Conservation (phyloP, 2,329 filamentous ascomycete genomes). For the Penicillium sp. region DNA sequence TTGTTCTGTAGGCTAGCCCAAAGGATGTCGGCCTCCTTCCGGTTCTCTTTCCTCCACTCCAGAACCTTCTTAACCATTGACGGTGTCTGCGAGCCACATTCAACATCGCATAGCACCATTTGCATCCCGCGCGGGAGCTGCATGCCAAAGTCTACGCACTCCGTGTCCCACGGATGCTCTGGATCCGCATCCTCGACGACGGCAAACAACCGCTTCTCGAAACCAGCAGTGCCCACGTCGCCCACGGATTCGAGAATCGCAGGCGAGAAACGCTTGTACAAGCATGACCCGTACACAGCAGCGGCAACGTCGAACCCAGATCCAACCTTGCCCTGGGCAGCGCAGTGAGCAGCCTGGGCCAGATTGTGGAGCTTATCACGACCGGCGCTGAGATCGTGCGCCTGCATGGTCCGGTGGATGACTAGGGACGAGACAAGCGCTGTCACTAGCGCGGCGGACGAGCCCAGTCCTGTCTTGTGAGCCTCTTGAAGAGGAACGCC, state of each 20-base stretch:
- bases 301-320: slow-evolving; percentile 93
- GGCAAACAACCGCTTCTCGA: slow-evolving; percentile 61
- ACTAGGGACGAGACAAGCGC: slow-evolving; percentile 61
- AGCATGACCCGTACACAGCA: slow-evolving; percentile 85
- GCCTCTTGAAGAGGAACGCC: slow-evolving; percentile 70
- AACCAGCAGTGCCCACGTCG: slow-evolving; percentile 63
- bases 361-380: slow-evolving; percentile 78
- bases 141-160: slow-evolving; percentile 67
- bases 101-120: slow-evolving; percentile 91
- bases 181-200: slow-evolving; percentile 62
- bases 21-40: slow-evolving; percentile 62
- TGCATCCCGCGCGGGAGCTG: slow-evolving; percentile 69
- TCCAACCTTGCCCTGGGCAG: slow-evolving; percentile 93
- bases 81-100: slow-evolving; percentile 88
- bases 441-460: slow-evolving; percentile 90
- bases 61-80: slow-evolving; percentile 94
- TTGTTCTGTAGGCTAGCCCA: slow-evolving; percentile 72
- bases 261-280: slow-evolving; percentile 91
- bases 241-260: slow-evolving; percentile 65
- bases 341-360: slow-evolving; percentile 88
- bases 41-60: slow-evolving; percentile 68
- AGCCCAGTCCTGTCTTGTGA: slow-evolving; percentile 94
- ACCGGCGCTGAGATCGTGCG: slow-evolving; percentile 48
- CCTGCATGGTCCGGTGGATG: slow-evolving; percentile 44
- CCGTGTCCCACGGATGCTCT: slow-evolving; percentile 68